Conservation (phyloP, 2,329 filamentous ascomycete species). For the Decorospora gaudefroyi region DNA sequence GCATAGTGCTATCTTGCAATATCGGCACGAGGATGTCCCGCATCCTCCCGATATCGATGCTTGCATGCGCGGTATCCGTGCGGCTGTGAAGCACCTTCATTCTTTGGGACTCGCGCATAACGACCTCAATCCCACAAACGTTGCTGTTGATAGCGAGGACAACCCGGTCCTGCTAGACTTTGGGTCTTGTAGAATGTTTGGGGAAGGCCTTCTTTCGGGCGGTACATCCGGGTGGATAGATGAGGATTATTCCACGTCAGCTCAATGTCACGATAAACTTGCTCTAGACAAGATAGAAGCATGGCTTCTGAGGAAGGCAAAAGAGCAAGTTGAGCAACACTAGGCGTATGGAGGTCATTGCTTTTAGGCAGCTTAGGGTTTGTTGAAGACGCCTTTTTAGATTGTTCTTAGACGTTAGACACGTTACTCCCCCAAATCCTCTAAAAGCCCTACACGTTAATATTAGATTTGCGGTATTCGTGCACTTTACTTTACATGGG, state of each 20-base stretch:
- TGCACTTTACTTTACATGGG: too few species aligned
- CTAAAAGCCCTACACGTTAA: too few species aligned
- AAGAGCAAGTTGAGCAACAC: neutral
- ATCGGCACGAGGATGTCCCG: conserved; percentile 17
- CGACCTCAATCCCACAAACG: conserved; percentile 18
- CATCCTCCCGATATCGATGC: conserved; percentile 17
- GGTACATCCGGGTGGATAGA: conserved; percentile 16
- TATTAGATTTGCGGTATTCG: too few species aligned
- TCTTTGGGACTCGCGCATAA: conserved; percentile 19
- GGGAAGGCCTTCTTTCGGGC: conserved; percentile 11
- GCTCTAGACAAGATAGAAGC: conserved; percentile 13
- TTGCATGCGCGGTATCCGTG: conserved; percentile 28
- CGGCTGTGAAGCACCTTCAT: conserved; percentile 45
- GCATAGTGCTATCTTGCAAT: conserved; percentile 28
- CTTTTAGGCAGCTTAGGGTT: too few species aligned
- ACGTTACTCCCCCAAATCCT: too few species aligned
- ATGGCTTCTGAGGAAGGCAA: conserved; percentile 4
- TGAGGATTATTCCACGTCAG: conserved; percentile 15
- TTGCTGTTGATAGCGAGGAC: conserved; percentile 9
- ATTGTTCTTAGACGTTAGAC: too few species aligned
- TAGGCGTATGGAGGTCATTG: too few species aligned
- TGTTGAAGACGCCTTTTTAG: too few species aligned
- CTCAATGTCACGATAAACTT: conserved; percentile 7
- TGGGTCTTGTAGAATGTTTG: conserved; percentile 16
- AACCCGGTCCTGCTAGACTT: conserved; percentile 17